Percentiles rank a stretch among this genome's conserved stretches.
phyloP scores from a whole-genome alignment of 257 asterid species.

The Thymus mandschuricus region DNA sequence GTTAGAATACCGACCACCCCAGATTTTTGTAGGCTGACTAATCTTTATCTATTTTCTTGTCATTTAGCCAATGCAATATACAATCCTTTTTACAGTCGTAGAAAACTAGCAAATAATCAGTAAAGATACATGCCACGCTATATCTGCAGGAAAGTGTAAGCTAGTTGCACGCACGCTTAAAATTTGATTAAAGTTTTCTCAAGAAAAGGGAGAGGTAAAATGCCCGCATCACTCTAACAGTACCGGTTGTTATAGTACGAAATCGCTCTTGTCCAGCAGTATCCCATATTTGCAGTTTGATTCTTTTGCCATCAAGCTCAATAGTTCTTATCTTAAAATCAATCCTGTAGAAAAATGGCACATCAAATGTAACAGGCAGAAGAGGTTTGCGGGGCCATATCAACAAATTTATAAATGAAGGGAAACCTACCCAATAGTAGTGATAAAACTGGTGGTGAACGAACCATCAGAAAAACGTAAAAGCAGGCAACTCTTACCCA shows the following conservation, averaged over 20 bases:
- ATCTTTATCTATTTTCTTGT: conserved; percentile 15
- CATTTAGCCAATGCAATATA: conserved; percentile 5
- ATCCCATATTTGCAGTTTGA: conserved; percentile 83
- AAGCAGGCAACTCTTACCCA: conserved; percentile 99
- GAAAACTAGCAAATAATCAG: background rate
- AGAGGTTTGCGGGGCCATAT: background rate
- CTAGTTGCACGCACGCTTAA: background rate
- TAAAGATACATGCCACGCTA: background rate
- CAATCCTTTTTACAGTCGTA: background rate
- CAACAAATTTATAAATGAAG: conserved; percentile 22
- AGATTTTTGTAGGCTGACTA: background rate
- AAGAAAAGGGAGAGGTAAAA: conserved; percentile 9
- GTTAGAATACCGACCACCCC: background rate
- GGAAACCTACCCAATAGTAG: conserved; percentile 77
- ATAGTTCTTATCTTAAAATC: conserved; percentile 87
- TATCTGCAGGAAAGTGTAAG: background rate
- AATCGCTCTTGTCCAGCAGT: conserved; percentile 93
- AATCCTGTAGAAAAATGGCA: conserved; percentile 46
- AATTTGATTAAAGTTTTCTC: conserved; percentile 6
- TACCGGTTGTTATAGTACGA: conserved; percentile 84
- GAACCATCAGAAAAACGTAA: conserved; percentile 92
- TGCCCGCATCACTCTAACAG: conserved; percentile 20
- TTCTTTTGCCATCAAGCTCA: conserved; percentile 72
- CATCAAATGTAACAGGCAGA: conserved; percentile 11
- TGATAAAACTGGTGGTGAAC: conserved; percentile 77